Evolutionary conservation across 345 rosid species (phyloP).

Genomic region (Populus simonii): DNA sequence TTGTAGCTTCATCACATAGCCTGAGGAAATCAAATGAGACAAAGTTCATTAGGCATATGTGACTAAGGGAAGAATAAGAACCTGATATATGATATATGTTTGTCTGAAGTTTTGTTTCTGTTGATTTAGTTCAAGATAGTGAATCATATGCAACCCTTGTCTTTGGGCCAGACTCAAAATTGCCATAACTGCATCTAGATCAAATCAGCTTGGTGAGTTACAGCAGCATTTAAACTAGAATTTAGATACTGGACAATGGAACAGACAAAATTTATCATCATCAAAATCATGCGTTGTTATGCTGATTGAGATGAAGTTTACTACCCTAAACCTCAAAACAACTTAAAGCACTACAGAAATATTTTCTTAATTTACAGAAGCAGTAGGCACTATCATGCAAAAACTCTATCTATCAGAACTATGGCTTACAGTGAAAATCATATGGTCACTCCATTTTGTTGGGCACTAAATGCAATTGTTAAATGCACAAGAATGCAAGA

Average conservation of each 20-base stretch:
- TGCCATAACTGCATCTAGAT: too few relatives aligned
- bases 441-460: neutral
- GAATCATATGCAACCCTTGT: neutral
- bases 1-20: slow-evolving; percentile 98
- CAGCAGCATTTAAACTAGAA: neutral
- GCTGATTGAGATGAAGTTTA: neutral
- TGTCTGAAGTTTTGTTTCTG: neutral
- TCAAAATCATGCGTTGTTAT: too few relatives aligned
- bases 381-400: neutral
- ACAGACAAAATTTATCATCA: neutral
- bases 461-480: neutral
- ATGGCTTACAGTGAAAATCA: neutral
- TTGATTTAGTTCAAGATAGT: neutral
- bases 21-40: slow-evolving; percentile 36
- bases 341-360: neutral
- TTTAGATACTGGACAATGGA: neutral
- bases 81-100: neutral
- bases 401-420: neutral
- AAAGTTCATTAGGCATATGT: neutral
- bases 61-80: neutral
- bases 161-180: neutral
- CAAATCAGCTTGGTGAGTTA: too few relatives aligned
- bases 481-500: neutral
- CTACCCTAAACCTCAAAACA: neutral
- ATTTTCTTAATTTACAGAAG: neutral